Evolutionary conservation across 2,329 filamentous ascomycete species (phyloP), one percentile per base, ranked within the genome.

Genomic region (Zymoseptoria crescenta): DNA sequence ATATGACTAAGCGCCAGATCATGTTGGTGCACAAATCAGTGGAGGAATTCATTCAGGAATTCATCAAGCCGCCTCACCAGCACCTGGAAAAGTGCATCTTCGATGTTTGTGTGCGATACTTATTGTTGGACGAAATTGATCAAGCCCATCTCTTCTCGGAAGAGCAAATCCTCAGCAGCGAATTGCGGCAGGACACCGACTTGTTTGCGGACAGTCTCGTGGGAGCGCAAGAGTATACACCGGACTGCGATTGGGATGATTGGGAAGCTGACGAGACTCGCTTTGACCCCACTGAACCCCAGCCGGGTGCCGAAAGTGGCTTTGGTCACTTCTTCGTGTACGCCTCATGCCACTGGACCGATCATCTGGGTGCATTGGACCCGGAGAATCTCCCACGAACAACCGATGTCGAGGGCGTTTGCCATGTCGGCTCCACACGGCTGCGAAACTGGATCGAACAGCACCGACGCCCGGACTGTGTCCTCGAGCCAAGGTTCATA

Each of bases 271-370:
- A 66, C 56, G 70, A 72, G 68, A 65, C 66, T 56, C 67, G 59
- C 56, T 69, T 63, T 48, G 60, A 68, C 56, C 65, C 67, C 28
- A 45, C 52, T 55, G 67, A 69, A 21, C 62, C 65, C 52, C 35
- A 16, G 35, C 4, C 35, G 4, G 35, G 35, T 45, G 35, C 35
- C 35, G 35, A 45, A 45, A 13, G 16, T 16, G 65, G 66, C 16
- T 69, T 70, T 61, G 66, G 67, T 45, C 65, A 67, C 52, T 66
- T 69, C 57, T 74, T 75, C 55, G 66, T 69, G 54, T 75, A 75
- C 56, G 70, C 73, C 35, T 72, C 73, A 50, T 73, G 73, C 61
- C 57, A 74, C 51, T 75, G 73, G 72, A 28, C 68, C 3, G 62
- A 73, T 1, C 72, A 75, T 63, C 69, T 71, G 30, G 60, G 65